phyloP scores from a whole-genome alignment of 345 rosid species.

The Limnanthes douglasii region DNA sequence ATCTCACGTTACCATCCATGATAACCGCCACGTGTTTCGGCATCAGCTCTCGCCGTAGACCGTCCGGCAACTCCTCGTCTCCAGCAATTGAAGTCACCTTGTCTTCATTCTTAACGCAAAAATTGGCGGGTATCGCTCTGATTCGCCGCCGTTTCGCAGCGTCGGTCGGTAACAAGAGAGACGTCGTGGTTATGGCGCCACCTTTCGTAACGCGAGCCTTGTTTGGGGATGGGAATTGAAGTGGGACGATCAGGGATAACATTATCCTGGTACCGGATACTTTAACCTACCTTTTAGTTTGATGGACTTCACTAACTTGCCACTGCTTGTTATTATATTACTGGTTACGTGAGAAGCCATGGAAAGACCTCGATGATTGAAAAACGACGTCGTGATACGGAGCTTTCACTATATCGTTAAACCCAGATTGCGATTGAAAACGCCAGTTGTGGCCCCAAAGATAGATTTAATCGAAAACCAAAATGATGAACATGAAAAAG shows the following conservation, averaged over 20 bases:
- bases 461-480: too few relatives aligned
- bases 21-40: conserved; percentile 75
- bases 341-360: too few relatives aligned
- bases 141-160: not conserved
- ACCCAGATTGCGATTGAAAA: too few relatives aligned
- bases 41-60: conserved; percentile 29
- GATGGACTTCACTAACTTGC: too few relatives aligned
- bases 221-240: conserved; percentile 5
- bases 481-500: too few relatives aligned
- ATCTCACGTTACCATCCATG: conserved; percentile 76
- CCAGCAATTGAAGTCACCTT: conserved; percentile 1
- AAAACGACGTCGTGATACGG: conserved; percentile 15
- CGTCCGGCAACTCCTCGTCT: conserved; percentile 27
- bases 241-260: conserved; percentile 14
- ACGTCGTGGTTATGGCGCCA: not conserved
- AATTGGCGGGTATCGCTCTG: conserved; percentile 4
- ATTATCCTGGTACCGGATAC: too few relatives aligned
- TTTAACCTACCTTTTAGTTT: too few relatives aligned
- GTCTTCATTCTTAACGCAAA: conserved; percentile 11
- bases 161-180: not conserved
- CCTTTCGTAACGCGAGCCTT: not conserved
- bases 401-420: too few relatives aligned
- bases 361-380: too few relatives aligned
- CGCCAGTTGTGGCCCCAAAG: too few relatives aligned
- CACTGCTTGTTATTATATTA: too few relatives aligned